Evolutionary conservation across 2,329 filamentous ascomycete species (phyloP), one percentile per base, ranked within the genome.

Genomic region (Cyphellophora europaea): DNA sequence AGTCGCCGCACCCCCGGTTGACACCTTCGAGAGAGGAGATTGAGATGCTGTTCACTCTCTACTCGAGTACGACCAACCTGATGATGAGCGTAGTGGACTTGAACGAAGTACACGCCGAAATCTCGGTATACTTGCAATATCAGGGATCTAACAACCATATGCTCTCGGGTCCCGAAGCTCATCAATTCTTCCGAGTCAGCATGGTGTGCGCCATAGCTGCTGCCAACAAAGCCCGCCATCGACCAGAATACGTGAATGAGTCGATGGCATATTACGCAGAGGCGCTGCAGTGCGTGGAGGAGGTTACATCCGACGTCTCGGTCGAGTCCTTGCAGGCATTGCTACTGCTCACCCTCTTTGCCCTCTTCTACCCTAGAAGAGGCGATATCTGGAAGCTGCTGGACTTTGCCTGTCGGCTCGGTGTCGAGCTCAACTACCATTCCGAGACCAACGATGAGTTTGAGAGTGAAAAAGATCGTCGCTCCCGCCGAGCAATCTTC

Each of bases 391-490:
- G 49, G 49, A 52, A 50, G 32, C 35, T 52, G 32, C 35, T 52
- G 16, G 49, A 52, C 33, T 52, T 49, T 32, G 52, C 51, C 11
- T 54, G 50, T 19, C 47, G 52, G 6, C 35, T 54, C 11, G 51
- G 49, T 13, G 47, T 57, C 5, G 54, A 58, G 38, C 48, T 56
- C 11, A 52, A 52, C 33, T 56, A 55, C 34, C 54, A 56, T 35
- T 53, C 51, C 11, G 54, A 57, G 25, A 37, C 42, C n/a, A 47
- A 49, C 19, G 45, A 41, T n/a, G 45, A 49, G 14, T 43, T 44
- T 30, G 49, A 53, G 36, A 43, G 44, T 13, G 44, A 52, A 19
- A 44, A 42, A 19, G 41, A 40, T 29, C 42, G 35, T 15, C 46
- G 42, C 33, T 36, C 41, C n/a, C 42, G 52, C 11, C 38, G 52